phyloP scores from a whole-genome alignment of 345 rosid species.

The Mallotus nudiflorus region DNA sequence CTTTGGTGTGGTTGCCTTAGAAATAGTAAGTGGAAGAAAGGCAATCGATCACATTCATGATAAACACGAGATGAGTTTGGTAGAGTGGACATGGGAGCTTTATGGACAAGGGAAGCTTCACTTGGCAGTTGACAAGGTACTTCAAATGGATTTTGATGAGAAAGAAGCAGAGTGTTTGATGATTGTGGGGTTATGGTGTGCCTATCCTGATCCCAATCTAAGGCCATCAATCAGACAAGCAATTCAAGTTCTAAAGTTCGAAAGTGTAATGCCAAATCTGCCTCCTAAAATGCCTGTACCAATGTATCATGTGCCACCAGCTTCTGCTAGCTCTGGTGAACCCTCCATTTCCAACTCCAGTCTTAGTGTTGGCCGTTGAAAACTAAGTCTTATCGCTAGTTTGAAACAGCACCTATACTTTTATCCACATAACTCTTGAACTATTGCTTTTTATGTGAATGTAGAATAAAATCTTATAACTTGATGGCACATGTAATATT shows the following conservation, averaged over 20 bases:
- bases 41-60: constrained; percentile 30
- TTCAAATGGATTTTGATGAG: constrained; percentile 36
- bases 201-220: constrained; percentile 17
- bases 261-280: constrained; percentile 3
- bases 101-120: constrained; percentile 33
- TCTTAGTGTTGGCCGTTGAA: constrained; percentile 8
- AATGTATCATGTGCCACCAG: not conserved
- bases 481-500: no score
- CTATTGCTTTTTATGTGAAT: no score
- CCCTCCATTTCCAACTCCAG: not conserved
- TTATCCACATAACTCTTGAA: no score
- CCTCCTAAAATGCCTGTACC: constrained; percentile 19
- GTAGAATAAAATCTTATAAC: no score
- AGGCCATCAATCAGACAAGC: constrained; percentile 33
- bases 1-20: constrained; percentile 43
- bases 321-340: not conserved
- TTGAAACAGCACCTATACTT: no score
- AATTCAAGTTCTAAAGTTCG: constrained; percentile 18
- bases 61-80: constrained; percentile 27
- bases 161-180: constrained; percentile 42
- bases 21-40: constrained; percentile 41
- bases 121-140: constrained; percentile 39
- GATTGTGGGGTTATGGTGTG: constrained; percentile 32
- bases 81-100: constrained; percentile 55
- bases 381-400: no score